Evolutionary conservation across 257 asterid species (phyloP), one percentile per base, ranked within the genome.

Genomic region (Lantana camara): DNA sequence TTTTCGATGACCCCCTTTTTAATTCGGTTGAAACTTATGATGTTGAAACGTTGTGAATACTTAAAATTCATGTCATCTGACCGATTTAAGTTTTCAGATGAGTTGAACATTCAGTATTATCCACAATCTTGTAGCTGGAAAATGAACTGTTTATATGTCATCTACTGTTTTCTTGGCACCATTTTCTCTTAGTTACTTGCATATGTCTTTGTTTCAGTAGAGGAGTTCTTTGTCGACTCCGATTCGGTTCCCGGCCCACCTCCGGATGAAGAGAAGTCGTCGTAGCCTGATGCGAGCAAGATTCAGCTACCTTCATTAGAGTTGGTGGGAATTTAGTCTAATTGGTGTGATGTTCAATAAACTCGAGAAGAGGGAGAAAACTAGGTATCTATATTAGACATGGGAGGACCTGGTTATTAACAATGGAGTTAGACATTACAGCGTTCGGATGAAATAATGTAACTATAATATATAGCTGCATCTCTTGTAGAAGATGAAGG

Each of bases 221-320:
- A 84, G 74, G 90, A 87, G 80, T 87, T 84, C 77, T 84, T 87
- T 10, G 86, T 80, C 54, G 93, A 84, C 52, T 70, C 86, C 60
- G 88, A 84, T 50, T 68, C 81, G 9, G 64, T 77, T 55, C 85
- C 89, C 10, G 90, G 72, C 67, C 72, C 78, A 52, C 84, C 76
- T 48, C 75, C 87, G 4, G 90, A 87, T 61, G 93, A 84, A 73
- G 90, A 78, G 63, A 77, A 69, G 66, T 59, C 86, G n/a, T n/a
- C n/a, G n/a, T 74, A 73, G 81, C 48, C 40, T 69, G 27, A 42
- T 40, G 61, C n/a, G 38, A 57, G 63, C 41, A 29, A 27, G 60
- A 32, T n/a, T 8, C 32, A 35, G 49, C 62, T 27, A 27, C 5
- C 32, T 35, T 48, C 41, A 20, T 24, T 23, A 42, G 27, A 35